Evolutionary conservation across 2,329 filamentous ascomycete species (phyloP), one percentile per base, ranked within the genome.

Genomic region (Emmonsiellopsis sp.): DNA sequence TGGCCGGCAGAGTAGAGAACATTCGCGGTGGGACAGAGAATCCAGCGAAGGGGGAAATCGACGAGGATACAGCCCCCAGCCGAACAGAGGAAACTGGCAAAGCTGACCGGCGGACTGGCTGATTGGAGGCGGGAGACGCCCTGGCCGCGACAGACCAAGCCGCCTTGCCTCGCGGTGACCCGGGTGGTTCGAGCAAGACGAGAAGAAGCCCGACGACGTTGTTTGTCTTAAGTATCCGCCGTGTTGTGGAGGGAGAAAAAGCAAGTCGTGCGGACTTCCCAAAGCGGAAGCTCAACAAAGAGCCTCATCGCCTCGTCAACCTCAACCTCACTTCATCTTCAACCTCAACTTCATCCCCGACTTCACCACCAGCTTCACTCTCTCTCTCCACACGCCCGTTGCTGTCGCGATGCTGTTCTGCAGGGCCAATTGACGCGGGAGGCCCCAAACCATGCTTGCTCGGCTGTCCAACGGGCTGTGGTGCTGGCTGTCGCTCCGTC

Each of bases 401-500:
- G 14, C 27, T 11, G 39, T 17, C 13, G 32, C 39, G 21, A 42
- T 51, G 39, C 34, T 42, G 37, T 27, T 14, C 37, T 10, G 49
- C 21, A 31, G 49, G 42, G 13, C 40, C 49, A 51, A 51, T 51
- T 51, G 49, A 42, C 13, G 34, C n/a, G 37, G 37, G 37, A n/a
- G 37, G 49, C 37, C 40, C 37, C 42, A 37, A 43, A 36, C 37
- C 27, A 51, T 51, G 49, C 37, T 43, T 42, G 46, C 49, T 54
- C 45, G 52, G 48, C 39, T 34, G 42, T 49, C 43, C 45, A 45
- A 48, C 48, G 43, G 54, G 55, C 55, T 49, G 53, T 53, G 51
- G 47, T 62, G 59, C 57, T 59, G 34, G 55, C 55, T 46, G 55
- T 53, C 46, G 43, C 60, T 56, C 57, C 55, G 11, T 32, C 53